A percentile compares a stretch with the other conserved stretches of the same genome.
Evolutionary conservation across 371 early-diverging fungal genomes (phyloP).

Genomic region (Mortierella sp.): DNA sequence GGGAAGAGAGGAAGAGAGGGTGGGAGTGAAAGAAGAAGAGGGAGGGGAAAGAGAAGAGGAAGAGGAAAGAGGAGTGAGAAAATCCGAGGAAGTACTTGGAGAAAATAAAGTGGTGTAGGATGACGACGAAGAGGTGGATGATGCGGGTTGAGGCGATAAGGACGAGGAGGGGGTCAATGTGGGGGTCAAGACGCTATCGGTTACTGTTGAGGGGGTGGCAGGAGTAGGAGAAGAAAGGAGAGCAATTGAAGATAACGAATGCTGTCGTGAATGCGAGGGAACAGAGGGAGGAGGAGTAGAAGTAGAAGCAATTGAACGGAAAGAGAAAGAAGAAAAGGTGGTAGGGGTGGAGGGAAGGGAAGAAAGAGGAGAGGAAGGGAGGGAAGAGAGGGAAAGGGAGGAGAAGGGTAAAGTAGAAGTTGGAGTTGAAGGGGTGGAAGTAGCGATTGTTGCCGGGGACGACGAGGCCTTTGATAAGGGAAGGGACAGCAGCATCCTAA

Average conservation of each 20-base stretch:
- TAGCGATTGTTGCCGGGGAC: not conserved
- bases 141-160: not conserved
- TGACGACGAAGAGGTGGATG: not conserved
- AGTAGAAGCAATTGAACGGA: not conserved
- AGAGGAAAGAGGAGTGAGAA: slow-evolving; percentile 8
- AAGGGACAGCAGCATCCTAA: not conserved
- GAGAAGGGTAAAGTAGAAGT: not conserved
- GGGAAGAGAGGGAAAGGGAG: not conserved
- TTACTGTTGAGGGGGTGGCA: not conserved
- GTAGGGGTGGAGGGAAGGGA: slow-evolving; percentile 14
- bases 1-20: slow-evolving; percentile 14
- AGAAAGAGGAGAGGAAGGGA: not conserved
- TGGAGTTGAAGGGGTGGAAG: not conserved
- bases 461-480: not conserved
- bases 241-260: not conserved
- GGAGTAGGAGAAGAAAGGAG: slow-evolving; percentile 1
- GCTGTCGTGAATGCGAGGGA: not conserved
- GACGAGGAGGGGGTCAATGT: not conserved
- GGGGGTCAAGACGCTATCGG: slow-evolving; percentile 8
- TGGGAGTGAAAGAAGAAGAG: slow-evolving; percentile 5
- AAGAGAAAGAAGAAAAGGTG: slow-evolving; percentile 1
- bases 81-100: slow-evolving; percentile 17
- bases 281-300: not conserved
- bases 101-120: slow-evolving; percentile 7
- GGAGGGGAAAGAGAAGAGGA: not conserved